Evolutionary conservation across 1,284 basidiomycete genomes (phyloP).

Genomic region (Singerocomus rubriflavus): DNA sequence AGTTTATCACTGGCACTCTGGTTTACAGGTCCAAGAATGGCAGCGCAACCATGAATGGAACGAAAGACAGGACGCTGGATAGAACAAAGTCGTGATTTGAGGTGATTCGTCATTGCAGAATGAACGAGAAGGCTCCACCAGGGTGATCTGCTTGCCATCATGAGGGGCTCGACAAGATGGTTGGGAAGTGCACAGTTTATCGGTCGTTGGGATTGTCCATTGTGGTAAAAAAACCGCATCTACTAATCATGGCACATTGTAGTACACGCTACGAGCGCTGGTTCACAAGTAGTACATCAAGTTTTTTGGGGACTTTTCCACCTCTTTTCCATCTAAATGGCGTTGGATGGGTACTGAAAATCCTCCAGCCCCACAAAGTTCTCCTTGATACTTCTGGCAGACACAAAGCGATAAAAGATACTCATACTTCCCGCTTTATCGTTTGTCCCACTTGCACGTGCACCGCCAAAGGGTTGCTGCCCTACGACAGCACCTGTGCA

Average conservation of each 20-base stretch:
- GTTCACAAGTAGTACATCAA: neutral
- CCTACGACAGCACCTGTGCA: constrained; percentile 96
- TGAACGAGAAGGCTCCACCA: neutral
- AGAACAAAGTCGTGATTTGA: neutral
- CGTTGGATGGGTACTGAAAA: constrained; percentile 83
- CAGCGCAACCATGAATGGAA: constrained; percentile 1
- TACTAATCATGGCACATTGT: neutral
- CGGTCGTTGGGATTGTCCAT: neutral
- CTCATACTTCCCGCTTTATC: constrained; percentile 94
- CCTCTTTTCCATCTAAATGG: constrained; percentile 44
- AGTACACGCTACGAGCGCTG: neutral
- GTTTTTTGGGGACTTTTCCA: neutral
- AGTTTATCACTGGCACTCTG: constrained; percentile 42
- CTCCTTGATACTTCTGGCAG: constrained; percentile 94
- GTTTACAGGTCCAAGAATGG: neutral
- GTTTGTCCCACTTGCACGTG: constrained; percentile 91
- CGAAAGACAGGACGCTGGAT: neutral
- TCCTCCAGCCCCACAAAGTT: constrained; percentile 81
- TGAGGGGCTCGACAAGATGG: neutral
- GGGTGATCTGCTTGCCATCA: neutral
- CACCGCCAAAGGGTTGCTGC: constrained; percentile 97
- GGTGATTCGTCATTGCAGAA: neutral
- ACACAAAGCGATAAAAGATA: constrained; percentile 89
- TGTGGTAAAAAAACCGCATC: too few relatives aligned
- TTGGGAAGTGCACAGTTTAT: neutral